phyloP scores from a whole-genome alignment of 331 rosid species.

The Cydonia oblonga region DNA sequence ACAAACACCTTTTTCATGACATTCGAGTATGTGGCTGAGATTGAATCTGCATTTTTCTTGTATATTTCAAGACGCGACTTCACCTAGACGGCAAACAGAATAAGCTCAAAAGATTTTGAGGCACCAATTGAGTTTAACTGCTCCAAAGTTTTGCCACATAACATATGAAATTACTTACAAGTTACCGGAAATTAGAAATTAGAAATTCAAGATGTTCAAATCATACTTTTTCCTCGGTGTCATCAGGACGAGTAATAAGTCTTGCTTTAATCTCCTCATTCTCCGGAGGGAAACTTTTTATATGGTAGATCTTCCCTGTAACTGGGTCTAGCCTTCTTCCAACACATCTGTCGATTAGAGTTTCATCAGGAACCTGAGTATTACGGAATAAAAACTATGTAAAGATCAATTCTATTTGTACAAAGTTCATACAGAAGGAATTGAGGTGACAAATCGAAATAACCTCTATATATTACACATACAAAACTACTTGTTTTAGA shows the following conservation, averaged over 20 bases:
- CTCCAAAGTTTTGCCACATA: neutral
- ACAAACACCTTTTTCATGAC: slow-evolving; percentile 53
- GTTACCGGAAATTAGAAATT: neutral
- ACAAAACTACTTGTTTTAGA: neutral
- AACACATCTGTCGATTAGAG: slow-evolving; percentile 95
- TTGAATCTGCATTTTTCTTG: slow-evolving; percentile 71
- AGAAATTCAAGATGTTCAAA: neutral
- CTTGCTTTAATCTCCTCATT: slow-evolving; percentile 70
- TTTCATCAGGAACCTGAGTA: slow-evolving; percentile 99
- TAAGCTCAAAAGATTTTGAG: neutral
- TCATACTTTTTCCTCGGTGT: slow-evolving; percentile 69
- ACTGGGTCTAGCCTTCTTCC: slow-evolving; percentile 87
- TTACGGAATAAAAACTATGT: slow-evolving; percentile 22
- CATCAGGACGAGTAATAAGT: slow-evolving; percentile 71
- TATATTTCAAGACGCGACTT: slow-evolving; percentile 68
- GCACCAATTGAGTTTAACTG: neutral
- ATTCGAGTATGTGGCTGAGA: slow-evolving; percentile 48
- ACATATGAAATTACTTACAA: neutral
- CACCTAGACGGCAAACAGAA: slow-evolving; percentile 34
- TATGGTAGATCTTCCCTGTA: slow-evolving; percentile 77
- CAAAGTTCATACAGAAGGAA: neutral
- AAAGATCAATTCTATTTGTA: neutral
- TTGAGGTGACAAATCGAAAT: neutral
- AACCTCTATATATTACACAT: neutral
- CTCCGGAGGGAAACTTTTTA: slow-evolving; percentile 60